phyloP scores from a whole-genome alignment of 139 green algal species.

The Volvox africanus region DNA sequence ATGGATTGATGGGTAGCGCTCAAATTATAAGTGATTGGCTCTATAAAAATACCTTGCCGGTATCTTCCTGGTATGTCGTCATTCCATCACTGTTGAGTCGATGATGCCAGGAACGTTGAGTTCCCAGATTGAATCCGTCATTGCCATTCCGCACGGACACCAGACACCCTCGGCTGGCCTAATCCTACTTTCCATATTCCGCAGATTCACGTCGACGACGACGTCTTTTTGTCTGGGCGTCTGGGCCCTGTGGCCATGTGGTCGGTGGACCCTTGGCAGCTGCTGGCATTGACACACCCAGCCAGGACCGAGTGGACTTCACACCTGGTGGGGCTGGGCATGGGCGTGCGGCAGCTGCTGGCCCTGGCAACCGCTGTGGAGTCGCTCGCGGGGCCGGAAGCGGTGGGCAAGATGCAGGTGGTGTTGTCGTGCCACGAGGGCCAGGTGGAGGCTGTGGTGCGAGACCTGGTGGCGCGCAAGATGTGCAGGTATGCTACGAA shows the following conservation, averaged over 20 bases:
- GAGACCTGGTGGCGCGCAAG: slow-evolving; percentile 8
- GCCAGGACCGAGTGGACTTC: slow-evolving; percentile 21
- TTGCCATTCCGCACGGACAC: not conserved
- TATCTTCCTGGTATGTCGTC: too few relatives aligned
- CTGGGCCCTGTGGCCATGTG: slow-evolving; percentile 14
- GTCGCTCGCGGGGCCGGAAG: slow-evolving; percentile 8
- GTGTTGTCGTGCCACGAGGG: slow-evolving; percentile 37
- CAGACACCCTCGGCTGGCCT: not conserved
- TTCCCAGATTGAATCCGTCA: not conserved
- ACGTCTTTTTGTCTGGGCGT: not conserved
- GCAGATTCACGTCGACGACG: slow-evolving; percentile 43
- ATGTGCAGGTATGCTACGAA: slow-evolving; percentile 29
- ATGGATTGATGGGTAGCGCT: too few relatives aligned
- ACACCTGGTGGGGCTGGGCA: slow-evolving; percentile 36
- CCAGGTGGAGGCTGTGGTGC: slow-evolving; percentile 33
- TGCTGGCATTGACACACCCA: slow-evolving; percentile 23
- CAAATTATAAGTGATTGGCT: too few relatives aligned
- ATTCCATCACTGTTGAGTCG: too few relatives aligned
- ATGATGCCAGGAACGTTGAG: too few relatives aligned
- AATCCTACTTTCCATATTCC: too few relatives aligned
- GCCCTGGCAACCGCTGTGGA: slow-evolving; percentile 36
- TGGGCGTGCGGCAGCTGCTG: slow-evolving; percentile 44
- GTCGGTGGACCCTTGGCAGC: slow-evolving; percentile 25
- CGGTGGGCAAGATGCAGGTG: slow-evolving; percentile 13
- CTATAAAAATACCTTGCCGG: too few relatives aligned